These are phyloP conservation scores for Climacium dendroides DNA, from an alignment of 225 moss, liverwort and hornwort species.

Conservation along the genomic window DNA sequence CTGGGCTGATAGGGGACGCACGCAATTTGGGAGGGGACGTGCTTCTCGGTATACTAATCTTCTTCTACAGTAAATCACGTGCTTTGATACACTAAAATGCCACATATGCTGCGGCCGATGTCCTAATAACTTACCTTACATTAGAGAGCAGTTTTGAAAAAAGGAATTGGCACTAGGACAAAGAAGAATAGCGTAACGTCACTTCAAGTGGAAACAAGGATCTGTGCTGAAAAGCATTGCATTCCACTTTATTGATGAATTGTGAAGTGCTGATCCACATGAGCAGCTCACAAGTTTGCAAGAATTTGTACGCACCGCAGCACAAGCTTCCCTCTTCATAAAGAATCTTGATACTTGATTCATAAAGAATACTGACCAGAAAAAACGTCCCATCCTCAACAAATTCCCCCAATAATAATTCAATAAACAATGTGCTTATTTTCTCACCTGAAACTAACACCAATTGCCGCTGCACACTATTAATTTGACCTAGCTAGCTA, in stretches of 20 bases:
- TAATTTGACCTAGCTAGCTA: background rate
- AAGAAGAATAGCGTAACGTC: background rate
- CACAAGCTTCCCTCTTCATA: background rate
- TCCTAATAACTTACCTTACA: background rate
- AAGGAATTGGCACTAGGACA: background rate
- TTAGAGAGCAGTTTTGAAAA: background rate
- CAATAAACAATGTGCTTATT: background rate
- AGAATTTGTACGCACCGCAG: background rate
- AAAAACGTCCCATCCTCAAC: background rate
- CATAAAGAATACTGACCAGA: background rate
- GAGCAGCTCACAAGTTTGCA: background rate
- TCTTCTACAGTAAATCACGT: too few species aligned
- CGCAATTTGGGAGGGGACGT: background rate
- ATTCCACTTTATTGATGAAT: background rate
- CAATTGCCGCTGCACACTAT: background rate
- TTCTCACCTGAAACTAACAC: background rate
- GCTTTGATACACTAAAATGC: background rate
- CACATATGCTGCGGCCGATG: background rate
- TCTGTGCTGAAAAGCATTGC: background rate
- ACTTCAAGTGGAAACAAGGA: background rate
- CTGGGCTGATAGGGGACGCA: background rate
- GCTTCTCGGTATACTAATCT: too few species aligned
- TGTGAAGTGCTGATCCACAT: background rate
- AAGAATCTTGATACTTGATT: background rate
- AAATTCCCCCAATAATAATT: background rate